Evolutionary conservation across 257 asterid species (phyloP).

Genomic region (Fraxinus excelsior): DNA sequence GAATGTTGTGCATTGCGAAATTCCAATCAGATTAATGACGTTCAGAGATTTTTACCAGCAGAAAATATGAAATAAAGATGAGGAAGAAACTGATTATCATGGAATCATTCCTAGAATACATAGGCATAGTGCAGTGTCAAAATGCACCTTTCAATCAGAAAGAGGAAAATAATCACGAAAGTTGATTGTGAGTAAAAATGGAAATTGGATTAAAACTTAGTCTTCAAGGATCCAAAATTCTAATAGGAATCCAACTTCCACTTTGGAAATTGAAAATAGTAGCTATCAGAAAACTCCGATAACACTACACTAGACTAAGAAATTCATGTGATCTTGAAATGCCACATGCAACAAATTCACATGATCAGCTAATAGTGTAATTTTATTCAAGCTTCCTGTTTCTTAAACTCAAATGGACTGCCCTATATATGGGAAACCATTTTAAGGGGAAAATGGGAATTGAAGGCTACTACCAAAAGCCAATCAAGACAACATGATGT

Average conservation of each 20-base stretch:
- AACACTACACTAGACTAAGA: too few species aligned
- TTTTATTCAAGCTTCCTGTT: not conserved
- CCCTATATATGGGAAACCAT: not conserved
- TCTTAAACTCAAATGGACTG: not conserved
- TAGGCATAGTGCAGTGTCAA: not conserved
- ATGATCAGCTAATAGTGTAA: not conserved
- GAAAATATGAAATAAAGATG: too few species aligned
- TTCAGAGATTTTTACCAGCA: too few species aligned
- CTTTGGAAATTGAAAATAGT: not conserved
- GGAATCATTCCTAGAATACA: not conserved
- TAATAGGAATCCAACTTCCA: not conserved
- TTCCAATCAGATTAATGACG: too few species aligned
- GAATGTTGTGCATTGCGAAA: not conserved
- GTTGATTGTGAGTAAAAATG: not conserved
- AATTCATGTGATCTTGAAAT: too few species aligned
- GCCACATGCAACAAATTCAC: too few species aligned
- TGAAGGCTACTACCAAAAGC: not conserved
- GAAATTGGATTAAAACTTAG: not conserved
- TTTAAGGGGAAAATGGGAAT: not conserved
- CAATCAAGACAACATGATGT: not conserved
- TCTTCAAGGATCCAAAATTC: not conserved
- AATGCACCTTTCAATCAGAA: not conserved
- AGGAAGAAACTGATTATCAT: too few species aligned
- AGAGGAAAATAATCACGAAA: not conserved
- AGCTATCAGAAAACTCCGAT: not conserved